Evolutionary conservation across 768 basidiomycete genomes (phyloP).

Genomic region (Gautieria morchelliformis): DNA sequence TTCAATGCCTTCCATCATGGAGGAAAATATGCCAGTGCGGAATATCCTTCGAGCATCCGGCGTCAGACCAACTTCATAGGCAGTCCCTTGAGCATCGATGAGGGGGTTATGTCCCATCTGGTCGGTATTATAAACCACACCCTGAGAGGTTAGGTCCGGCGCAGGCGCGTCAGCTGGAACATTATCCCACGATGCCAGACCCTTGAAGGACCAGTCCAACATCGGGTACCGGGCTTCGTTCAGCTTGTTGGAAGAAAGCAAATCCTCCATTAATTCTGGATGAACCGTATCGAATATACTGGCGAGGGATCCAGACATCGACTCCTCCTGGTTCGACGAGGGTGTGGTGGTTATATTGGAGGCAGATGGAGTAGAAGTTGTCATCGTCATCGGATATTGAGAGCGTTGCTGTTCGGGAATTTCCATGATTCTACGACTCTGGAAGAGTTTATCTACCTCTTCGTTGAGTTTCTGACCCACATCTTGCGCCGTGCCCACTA

Average conservation of each 20-base stretch:
- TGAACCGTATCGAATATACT: not conserved
- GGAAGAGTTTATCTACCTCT: not conserved
- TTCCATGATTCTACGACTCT: not conserved
- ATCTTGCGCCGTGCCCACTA: not conserved
- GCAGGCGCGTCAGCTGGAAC: not conserved
- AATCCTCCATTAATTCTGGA: not conserved
- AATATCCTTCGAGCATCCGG: not conserved
- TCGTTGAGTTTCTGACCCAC: not conserved
- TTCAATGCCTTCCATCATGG: not conserved
- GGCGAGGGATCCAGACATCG: not conserved
- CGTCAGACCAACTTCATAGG: too few relatives aligned
- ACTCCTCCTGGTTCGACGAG: not conserved
- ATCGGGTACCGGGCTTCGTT: not conserved
- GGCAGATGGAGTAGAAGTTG: not conserved
- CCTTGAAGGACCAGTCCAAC: not conserved
- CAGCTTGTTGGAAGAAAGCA: not conserved
- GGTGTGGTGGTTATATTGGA: not conserved
- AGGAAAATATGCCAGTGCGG: not conserved
- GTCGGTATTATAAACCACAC: not conserved
- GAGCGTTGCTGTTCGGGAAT: not conserved
- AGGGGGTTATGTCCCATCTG: too few relatives aligned
- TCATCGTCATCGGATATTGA: not conserved
- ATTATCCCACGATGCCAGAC: not conserved
- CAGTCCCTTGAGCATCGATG: too few relatives aligned
- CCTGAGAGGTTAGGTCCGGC: not conserved